Conservation (phyloP, 2,329 filamentous ascomycete species). For the Phyllachora maydis region DNA sequence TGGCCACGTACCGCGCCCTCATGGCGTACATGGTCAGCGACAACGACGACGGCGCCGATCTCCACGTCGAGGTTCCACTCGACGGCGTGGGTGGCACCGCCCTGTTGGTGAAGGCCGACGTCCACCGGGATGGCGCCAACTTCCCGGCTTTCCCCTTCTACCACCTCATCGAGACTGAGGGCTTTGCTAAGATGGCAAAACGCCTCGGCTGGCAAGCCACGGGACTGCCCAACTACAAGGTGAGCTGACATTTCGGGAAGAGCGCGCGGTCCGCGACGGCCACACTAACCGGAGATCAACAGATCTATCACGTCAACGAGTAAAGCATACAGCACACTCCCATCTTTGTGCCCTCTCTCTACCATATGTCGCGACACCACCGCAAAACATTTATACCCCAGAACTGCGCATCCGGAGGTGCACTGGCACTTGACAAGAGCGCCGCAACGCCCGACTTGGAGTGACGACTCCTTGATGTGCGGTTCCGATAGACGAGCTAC, state of each 20-base stretch:
- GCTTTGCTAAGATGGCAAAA: slow-evolving; percentile 92
- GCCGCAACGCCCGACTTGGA: too few relatives aligned
- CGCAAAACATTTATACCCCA: too few relatives aligned
- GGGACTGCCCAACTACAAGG: slow-evolving; percentile 94
- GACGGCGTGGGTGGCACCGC: slow-evolving; percentile 91
- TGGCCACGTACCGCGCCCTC: slow-evolving; percentile 76
- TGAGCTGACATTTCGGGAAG: slow-evolving; percentile 16
- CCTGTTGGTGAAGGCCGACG: slow-evolving; percentile 84
- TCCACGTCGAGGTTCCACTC: slow-evolving; percentile 45
- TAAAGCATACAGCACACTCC: too few relatives aligned
- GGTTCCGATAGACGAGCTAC: too few relatives aligned
- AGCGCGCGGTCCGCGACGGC: not conserved
- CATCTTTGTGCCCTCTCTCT: too few relatives aligned
- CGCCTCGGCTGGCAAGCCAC: slow-evolving; percentile 68
- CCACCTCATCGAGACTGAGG: slow-evolving; percentile 92
- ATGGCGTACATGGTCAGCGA: slow-evolving; percentile 66
- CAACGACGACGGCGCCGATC: slow-evolving; percentile 32
- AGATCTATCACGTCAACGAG: slow-evolving; percentile 87
- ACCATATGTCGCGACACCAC: too few relatives aligned
- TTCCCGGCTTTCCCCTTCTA: slow-evolving; percentile 95
- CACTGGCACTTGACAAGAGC: too few relatives aligned
- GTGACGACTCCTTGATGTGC: too few relatives aligned
- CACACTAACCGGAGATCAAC: slow-evolving; percentile 4
- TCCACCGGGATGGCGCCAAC: slow-evolving; percentile 95
- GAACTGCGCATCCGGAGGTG: too few relatives aligned